Conservation (phyloP, 192 early-diverging fungal species). For the Helicostylum pulchrum region DNA sequence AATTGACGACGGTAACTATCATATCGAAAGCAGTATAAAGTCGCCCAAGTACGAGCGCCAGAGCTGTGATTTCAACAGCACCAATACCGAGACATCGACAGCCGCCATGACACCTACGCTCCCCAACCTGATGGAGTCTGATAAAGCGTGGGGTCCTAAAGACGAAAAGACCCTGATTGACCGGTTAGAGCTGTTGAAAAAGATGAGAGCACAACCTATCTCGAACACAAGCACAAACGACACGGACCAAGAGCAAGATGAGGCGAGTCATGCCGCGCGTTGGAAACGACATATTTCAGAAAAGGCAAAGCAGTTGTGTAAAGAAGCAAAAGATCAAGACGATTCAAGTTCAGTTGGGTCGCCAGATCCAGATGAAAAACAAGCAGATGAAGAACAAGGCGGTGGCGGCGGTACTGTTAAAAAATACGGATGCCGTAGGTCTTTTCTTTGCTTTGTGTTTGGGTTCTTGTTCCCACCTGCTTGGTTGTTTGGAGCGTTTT, state of each 20-base stretch:
- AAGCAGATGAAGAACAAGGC: neutral
- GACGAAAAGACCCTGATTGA: neutral
- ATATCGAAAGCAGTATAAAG: too few relatives aligned
- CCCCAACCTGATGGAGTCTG: neutral
- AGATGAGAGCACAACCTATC: slow-evolving; percentile 7
- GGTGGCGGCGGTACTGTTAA: neutral
- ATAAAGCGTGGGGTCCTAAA: neutral
- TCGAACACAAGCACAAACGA: neutral
- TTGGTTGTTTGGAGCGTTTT: slow-evolving; percentile 25
- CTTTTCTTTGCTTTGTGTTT: slow-evolving; percentile 26
- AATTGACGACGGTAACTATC: neutral
- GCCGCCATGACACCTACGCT: slow-evolving; percentile 4
- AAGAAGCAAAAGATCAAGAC: slow-evolving; percentile 3
- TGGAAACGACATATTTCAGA: slow-evolving; percentile 7
- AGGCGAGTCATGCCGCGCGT: neutral
- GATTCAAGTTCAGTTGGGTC: neutral
- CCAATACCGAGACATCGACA: neutral
- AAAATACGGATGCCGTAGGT: neutral
- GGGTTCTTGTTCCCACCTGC: slow-evolving; percentile 29
- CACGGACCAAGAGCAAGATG: neutral
- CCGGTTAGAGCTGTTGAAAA: slow-evolving; percentile 8
- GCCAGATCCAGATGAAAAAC: neutral
- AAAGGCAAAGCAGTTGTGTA: slow-evolving; percentile 6
- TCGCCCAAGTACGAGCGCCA: neutral
- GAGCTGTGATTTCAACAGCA: neutral